Percentiles rank a stretch among this genome's conserved stretches.
Evolutionary conservation across 345 rosid genomes (phyloP).

Genomic region (Dipteronia dyeriana): DNA sequence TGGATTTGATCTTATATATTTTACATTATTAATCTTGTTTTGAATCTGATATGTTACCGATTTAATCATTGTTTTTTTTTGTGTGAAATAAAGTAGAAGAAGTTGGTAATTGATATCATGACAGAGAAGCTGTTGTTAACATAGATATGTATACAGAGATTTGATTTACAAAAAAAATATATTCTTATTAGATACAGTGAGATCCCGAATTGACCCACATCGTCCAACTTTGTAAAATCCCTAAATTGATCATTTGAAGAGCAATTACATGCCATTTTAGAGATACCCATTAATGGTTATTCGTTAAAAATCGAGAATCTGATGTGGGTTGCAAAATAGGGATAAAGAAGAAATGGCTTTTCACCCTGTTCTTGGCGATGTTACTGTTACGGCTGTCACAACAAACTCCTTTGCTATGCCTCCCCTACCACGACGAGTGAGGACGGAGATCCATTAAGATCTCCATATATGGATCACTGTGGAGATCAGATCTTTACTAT

Average conservation of each 20-base stretch:
- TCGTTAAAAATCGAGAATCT: constrained; percentile 15
- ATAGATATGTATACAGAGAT: neutral
- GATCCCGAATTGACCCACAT: neutral
- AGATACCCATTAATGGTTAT: constrained; percentile 40
- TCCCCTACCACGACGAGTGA: no score
- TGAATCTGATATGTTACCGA: no score
- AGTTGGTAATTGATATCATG: no score
- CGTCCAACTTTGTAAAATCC: neutral
- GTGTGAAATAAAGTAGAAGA: no score
- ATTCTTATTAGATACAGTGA: neutral
- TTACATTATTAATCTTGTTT: no score
- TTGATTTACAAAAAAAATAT: neutral
- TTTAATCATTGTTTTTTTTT: no score
- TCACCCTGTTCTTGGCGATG: constrained; percentile 78
- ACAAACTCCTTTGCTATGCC: no score
- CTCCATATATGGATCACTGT: no score
- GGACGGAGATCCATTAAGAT: no score
- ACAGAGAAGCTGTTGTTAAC: neutral
- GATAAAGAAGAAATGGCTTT: constrained; percentile 91
- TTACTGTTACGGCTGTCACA: constrained; percentile 52
- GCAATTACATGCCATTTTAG: constrained; percentile 12
- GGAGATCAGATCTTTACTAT: no score
- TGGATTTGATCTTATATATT: no score
- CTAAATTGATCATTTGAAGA: neutral
- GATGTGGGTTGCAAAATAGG: constrained; percentile 51